A percentile compares a stretch with the other conserved stretches of the same genome.
phyloP scores from a whole-genome alignment of 139 green algal species.

The Volvox reticuliferus region DNA sequence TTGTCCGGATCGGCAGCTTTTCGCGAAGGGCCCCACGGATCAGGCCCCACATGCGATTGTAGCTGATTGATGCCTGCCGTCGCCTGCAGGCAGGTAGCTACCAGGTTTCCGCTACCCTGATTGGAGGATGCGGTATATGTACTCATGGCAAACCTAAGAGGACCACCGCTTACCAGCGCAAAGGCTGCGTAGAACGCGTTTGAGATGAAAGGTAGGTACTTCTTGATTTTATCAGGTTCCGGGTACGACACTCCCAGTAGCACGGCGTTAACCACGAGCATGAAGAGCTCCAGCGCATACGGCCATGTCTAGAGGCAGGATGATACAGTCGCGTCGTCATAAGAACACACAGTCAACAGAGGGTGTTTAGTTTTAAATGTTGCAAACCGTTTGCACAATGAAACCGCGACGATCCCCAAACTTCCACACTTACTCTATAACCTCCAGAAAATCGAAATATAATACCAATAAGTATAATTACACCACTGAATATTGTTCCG shows the following conservation, averaged over 20 bases:
- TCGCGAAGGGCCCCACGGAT: too few species aligned
- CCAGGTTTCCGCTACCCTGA: too few species aligned
- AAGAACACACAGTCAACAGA: too few species aligned
- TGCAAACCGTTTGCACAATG: not conserved
- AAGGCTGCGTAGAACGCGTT: constrained; percentile 18
- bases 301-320: constrained; percentile 19
- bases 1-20: too few species aligned
- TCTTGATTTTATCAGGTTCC: not conserved
- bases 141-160: too few species aligned
- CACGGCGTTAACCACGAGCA: constrained; percentile 37
- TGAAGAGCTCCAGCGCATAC: constrained; percentile 9
- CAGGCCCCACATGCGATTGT: too few species aligned
- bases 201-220: constrained; percentile 37
- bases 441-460: not conserved
- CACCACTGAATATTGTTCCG: constrained; percentile 21
- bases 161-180: not conserved
- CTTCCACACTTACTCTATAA: not conserved
- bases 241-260: constrained; percentile 40
- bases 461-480: not conserved
- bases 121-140: too few species aligned
- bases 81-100: too few species aligned
- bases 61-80: too few species aligned
- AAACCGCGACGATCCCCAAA: not conserved
- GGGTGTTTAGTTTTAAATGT: not conserved
- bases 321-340: not conserved